phyloP scores from a whole-genome alignment of 768 basidiomycete species.

The Calocybe cyanea region DNA sequence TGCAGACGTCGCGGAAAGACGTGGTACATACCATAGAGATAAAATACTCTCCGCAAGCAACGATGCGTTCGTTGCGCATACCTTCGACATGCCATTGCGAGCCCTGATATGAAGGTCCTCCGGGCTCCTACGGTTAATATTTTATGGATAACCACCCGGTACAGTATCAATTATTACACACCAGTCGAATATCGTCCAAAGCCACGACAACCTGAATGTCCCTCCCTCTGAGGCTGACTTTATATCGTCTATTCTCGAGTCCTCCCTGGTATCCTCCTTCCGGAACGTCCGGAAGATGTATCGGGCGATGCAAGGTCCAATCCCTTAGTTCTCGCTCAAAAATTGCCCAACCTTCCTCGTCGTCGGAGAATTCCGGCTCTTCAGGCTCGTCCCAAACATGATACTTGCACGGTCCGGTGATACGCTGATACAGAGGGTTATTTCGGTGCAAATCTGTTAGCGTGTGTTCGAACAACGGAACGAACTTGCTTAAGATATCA shows the following conservation, averaged over 20 bases:
- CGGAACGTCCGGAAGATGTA: conserved; percentile 43
- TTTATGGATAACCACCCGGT: background rate
- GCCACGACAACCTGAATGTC: conserved; percentile 40
- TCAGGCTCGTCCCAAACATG: conserved; percentile 44
- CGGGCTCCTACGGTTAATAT: conserved; percentile 25
- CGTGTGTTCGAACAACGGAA: conserved; percentile 50
- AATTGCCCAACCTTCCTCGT: conserved; percentile 42
- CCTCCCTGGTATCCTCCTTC: conserved; percentile 40
- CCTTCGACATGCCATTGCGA: conserved; percentile 49
- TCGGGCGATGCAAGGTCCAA: conserved; percentile 42
- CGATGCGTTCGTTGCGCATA: conserved; percentile 49
- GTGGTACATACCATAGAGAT: conserved; percentile 31
- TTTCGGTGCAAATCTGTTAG: conserved; percentile 50
- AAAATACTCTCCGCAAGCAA: conserved; percentile 42
- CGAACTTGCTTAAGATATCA: conserved; percentile 27
- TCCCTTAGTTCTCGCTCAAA: conserved; percentile 39
- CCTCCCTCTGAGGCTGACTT: conserved; percentile 33
- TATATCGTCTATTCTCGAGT: conserved; percentile 36
- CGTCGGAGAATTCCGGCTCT: conserved; percentile 44
- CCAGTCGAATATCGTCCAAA: conserved; percentile 37
- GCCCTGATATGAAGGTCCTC: conserved; percentile 27
- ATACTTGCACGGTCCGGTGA: conserved; percentile 37
- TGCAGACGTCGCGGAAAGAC: background rate
- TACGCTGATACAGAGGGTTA: conserved; percentile 40
- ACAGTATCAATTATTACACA: conserved; percentile 20